Evolutionary conservation across 2,329 filamentous ascomycete species (phyloP).

Genomic region (Fusarium oxysporum): DNA sequence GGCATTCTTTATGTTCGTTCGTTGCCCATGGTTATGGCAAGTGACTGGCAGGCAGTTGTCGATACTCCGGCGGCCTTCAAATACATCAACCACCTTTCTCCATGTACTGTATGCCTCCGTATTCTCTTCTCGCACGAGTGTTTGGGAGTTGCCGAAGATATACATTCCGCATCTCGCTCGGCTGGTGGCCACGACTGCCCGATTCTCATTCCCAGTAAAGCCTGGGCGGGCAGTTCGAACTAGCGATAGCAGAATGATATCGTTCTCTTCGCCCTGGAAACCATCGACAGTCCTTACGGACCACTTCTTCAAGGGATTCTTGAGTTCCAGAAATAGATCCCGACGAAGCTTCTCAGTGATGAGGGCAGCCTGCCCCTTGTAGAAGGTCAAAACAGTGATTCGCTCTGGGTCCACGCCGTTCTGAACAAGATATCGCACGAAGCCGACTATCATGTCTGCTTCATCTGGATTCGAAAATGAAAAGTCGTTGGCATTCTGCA

Average conservation of each 20-base stretch:
- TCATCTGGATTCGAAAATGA: slow-evolving; percentile 79
- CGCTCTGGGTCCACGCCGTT: slow-evolving; percentile 70
- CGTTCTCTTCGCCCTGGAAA: slow-evolving; percentile 92
- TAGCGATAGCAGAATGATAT: slow-evolving; percentile 82
- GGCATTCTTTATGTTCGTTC: slow-evolving; percentile 63
- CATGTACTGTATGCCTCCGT: slow-evolving; percentile 54
- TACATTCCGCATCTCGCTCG: slow-evolving; percentile 84
- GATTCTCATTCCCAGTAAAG: slow-evolving; percentile 75
- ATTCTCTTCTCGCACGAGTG: slow-evolving; percentile 56
- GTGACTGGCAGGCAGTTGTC: slow-evolving; percentile 66
- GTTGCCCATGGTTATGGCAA: slow-evolving; percentile 69
- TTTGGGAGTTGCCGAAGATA: slow-evolving; percentile 80
- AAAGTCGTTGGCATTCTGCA: slow-evolving; percentile 65
- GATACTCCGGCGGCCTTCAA: slow-evolving; percentile 52
- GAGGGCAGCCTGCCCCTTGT: slow-evolving; percentile 81
- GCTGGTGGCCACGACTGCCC: slow-evolving; percentile 69
- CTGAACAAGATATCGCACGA: slow-evolving; percentile 77
- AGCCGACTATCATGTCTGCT: slow-evolving; percentile 79
- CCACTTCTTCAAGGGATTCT: slow-evolving; percentile 49
- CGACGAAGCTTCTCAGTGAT: slow-evolving; percentile 63
- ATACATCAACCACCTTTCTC: slow-evolving; percentile 54
- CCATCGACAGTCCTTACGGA: slow-evolving; percentile 87
- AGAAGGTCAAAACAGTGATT: slow-evolving; percentile 88
- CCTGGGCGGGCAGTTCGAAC: slow-evolving; percentile 81
- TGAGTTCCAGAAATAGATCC: slow-evolving; percentile 41